These are phyloP conservation scores for Cercospora sp. DNA, from an alignment of 2,329 filamentous ascomycete species.

Conservation along the genomic window DNA sequence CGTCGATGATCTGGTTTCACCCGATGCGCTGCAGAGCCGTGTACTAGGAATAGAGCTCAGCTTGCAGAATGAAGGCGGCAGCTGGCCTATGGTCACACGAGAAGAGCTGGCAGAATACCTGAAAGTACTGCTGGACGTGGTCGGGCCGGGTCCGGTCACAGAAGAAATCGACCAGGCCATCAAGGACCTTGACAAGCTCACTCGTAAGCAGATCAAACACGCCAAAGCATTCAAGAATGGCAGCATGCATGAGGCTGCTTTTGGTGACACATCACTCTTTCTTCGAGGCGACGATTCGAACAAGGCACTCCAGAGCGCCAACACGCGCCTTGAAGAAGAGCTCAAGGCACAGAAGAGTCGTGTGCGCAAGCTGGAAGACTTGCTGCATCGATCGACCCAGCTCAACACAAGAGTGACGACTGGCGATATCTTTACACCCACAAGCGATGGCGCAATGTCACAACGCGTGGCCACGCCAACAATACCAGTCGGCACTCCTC, in stretches of 20 bases:
- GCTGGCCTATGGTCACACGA: conserved; percentile 76
- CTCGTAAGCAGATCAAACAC: conserved; percentile 80
- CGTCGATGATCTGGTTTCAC: conserved; percentile 71
- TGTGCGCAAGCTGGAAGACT: conserved; percentile 84
- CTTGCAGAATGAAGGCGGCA: conserved; percentile 72
- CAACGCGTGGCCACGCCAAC: conserved; percentile 29
- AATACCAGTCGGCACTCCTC: conserved; percentile 19
- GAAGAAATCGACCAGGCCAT: conserved; percentile 74
- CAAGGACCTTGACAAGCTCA: conserved; percentile 76
- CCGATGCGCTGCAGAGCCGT: conserved; percentile 63
- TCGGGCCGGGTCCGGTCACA: conserved; percentile 65
- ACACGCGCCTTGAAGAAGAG: conserved; percentile 60
- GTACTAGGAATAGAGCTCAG: conserved; percentile 82
- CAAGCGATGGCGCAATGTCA: conserved; percentile 29
- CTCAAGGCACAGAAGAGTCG: conserved; percentile 91
- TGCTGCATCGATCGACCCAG: conserved; percentile 79
- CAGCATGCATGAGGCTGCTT: conserved; percentile 84
- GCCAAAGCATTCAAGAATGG: conserved; percentile 96
- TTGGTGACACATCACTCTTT: conserved; percentile 83
- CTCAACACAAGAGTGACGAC: conserved; percentile 49
- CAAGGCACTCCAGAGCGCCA: conserved; percentile 50
- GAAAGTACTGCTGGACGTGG: conserved; percentile 63
- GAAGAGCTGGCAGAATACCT: conserved; percentile 77
- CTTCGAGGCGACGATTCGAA: conserved; percentile 86
- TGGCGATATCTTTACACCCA: conserved; percentile 39